Evolutionary conservation across 768 basidiomycete species (phyloP).

Genomic region (Terana coerulea): DNA sequence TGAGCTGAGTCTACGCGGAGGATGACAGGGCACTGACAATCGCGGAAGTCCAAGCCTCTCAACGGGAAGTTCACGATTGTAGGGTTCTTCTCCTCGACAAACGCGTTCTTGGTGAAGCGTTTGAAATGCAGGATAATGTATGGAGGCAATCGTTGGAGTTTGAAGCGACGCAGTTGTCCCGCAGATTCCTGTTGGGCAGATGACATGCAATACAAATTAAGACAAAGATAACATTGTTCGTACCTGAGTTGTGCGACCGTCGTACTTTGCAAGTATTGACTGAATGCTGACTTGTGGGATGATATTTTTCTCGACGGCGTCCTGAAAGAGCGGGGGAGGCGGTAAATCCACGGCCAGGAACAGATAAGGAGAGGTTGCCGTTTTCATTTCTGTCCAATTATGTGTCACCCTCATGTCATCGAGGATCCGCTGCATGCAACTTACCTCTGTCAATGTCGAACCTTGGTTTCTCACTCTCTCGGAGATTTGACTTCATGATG

Average conservation of each 20-base stretch:
- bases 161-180: slow-evolving; percentile 83
- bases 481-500: slow-evolving; percentile 73
- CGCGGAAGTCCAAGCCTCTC: slow-evolving; percentile 85
- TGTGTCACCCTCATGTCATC: not conserved
- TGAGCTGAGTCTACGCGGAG: not conserved
- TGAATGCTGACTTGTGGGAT: slow-evolving; percentile 96
- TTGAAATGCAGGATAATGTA: slow-evolving; percentile 96
- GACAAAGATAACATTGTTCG: slow-evolving; percentile 19
- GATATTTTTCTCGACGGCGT: slow-evolving; percentile 95
- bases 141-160: slow-evolving; percentile 83
- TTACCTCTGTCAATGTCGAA: slow-evolving; percentile 95
- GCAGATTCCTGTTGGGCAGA: slow-evolving; percentile 61
- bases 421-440: slow-evolving; percentile 15
- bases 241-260: slow-evolving; percentile 87
- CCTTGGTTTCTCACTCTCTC: slow-evolving; percentile 74
- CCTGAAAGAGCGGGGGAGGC: slow-evolving; percentile 96
- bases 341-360: slow-evolving; percentile 96
- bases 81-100: slow-evolving; percentile 98
- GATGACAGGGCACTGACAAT: slow-evolving; percentile 63
- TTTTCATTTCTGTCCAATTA: slow-evolving; percentile 69
- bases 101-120: slow-evolving; percentile 92
- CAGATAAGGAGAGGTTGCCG: slow-evolving; percentile 83
- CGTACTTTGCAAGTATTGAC: slow-evolving; percentile 88
- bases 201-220: slow-evolving; percentile 8
- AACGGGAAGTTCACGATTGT: slow-evolving; percentile 98